Conservation (phyloP, 1,284 basidiomycete genomes). For the Coriolopsis trogii region DNA sequence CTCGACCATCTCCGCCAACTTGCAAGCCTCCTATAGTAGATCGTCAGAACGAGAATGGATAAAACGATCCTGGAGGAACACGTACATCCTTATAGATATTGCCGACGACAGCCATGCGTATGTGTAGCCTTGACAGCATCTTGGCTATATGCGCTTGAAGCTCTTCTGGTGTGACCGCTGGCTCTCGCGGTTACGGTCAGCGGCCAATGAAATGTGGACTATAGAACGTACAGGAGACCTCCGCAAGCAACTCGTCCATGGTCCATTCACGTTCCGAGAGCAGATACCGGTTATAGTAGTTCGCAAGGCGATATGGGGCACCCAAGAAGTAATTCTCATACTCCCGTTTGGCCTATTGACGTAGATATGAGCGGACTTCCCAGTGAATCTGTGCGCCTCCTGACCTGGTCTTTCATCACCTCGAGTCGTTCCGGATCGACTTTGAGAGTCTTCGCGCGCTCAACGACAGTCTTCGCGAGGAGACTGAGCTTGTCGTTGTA, state of each 20-base stretch:
- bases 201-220: neutral
- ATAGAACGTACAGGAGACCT: conserved; percentile 66
- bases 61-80: no score
- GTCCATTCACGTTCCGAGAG: conserved; percentile 80
- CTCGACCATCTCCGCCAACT: conserved; percentile 77
- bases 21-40: conserved; percentile 70
- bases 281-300: conserved; percentile 78
- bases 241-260: conserved; percentile 78
- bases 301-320: conserved; percentile 83
- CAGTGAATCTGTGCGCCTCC: conserved; percentile 9
- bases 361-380: neutral
- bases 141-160: conserved; percentile 68
- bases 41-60: no score
- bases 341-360: conserved; percentile 62
- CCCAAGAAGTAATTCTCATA: conserved; percentile 90
- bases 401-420: conserved; percentile 87
- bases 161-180: conserved; percentile 75
- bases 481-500: conserved; percentile 95
- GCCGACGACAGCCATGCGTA: conserved; percentile 83
- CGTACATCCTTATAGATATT: conserved; percentile 84
- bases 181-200: neutral
- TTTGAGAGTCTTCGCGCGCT: conserved; percentile 70
- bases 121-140: conserved; percentile 70
- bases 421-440: conserved; percentile 77
- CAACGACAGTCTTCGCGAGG: conserved; percentile 77